Percentiles rank a stretch among this genome's conserved stretches.
Conservation (phyloP, 2,329 filamentous ascomycete genomes). For the Stagonosporopsis vannaccii region DNA sequence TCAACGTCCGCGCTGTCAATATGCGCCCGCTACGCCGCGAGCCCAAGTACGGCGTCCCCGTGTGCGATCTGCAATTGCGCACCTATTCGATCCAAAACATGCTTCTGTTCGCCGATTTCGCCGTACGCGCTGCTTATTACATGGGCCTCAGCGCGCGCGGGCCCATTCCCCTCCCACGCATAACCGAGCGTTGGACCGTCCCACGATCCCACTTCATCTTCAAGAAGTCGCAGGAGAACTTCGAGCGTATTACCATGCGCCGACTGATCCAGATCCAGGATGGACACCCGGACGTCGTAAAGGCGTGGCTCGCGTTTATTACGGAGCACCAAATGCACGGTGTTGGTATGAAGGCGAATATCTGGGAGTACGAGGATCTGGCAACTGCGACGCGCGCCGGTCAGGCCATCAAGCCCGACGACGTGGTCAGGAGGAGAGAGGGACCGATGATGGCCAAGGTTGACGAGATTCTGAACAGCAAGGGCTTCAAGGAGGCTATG, state of each 20-base stretch:
- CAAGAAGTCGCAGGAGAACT: constrained; percentile 98
- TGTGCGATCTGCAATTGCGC: constrained; percentile 90
- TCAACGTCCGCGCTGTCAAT: constrained; percentile 84
- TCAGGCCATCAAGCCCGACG: constrained; percentile 35
- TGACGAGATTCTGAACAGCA: constrained; percentile 41
- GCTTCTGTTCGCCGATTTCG: constrained; percentile 94
- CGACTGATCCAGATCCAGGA: constrained; percentile 92
- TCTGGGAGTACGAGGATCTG: constrained; percentile 84
- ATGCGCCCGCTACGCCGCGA: constrained; percentile 81
- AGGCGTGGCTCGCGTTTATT: constrained; percentile 91
- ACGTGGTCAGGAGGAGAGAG: constrained; percentile 41
- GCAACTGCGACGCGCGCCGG: constrained; percentile 49
- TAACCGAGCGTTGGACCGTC: constrained; percentile 93
- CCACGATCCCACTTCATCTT: constrained; percentile 88
- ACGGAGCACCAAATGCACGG: constrained; percentile 92
- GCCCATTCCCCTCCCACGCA: constrained; percentile 83
- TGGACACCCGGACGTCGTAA: constrained; percentile 85
- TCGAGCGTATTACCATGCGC: constrained; percentile 86
- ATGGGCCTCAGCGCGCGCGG: constrained; percentile 85
- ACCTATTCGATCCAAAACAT: constrained; percentile 90
- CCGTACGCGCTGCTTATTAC: constrained; percentile 92
- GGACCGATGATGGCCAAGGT: constrained; percentile 45
- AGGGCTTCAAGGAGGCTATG: constrained; percentile 45
- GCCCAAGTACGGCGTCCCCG: constrained; percentile 77
- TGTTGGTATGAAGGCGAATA: constrained; percentile 98